A percentile compares a stretch with the other conserved stretches of the same genome.
Conservation (phyloP, 352 stramenopile genomes). For the Pythium apleroticum region DNA sequence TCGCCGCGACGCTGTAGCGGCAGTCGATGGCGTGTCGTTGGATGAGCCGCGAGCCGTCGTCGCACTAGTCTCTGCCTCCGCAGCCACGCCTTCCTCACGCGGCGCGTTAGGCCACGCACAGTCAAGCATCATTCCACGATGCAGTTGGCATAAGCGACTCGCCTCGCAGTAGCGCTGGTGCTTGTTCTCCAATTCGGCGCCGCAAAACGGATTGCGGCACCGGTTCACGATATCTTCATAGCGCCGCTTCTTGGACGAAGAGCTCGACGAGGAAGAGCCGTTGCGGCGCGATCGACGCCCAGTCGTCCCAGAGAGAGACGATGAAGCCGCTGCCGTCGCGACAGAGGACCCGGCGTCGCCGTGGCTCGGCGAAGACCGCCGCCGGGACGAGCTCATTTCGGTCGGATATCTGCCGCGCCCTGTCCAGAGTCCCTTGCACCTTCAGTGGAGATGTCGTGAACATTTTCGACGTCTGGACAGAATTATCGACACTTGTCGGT, state of each 20-base stretch:
- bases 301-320: background rate
- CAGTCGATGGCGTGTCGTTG: background rate
- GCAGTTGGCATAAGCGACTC: slow-evolving; percentile 51
- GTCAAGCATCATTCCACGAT: slow-evolving; percentile 50
- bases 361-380: slow-evolving; percentile 8
- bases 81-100: background rate
- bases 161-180: slow-evolving; percentile 47
- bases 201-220: slow-evolving; percentile 55
- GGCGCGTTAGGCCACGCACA: slow-evolving; percentile 36
- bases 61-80: background rate
- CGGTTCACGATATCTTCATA: slow-evolving; percentile 17
- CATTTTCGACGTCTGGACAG: background rate
- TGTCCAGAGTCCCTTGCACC: background rate
- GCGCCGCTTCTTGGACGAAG: slow-evolving; percentile 16
- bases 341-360: background rate
- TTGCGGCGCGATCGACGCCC: background rate
- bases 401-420: background rate
- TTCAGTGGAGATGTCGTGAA: background rate
- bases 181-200: slow-evolving; percentile 37
- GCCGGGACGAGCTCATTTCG: slow-evolving; percentile 24
- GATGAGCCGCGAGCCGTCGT: slow-evolving; percentile 12
- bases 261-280: background rate
- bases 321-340: background rate
- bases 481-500: background rate
- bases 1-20: background rate